Evolutionary conservation across 2,329 filamentous ascomycete species (phyloP).

Genomic region (Verticillium zaregamsianum): DNA sequence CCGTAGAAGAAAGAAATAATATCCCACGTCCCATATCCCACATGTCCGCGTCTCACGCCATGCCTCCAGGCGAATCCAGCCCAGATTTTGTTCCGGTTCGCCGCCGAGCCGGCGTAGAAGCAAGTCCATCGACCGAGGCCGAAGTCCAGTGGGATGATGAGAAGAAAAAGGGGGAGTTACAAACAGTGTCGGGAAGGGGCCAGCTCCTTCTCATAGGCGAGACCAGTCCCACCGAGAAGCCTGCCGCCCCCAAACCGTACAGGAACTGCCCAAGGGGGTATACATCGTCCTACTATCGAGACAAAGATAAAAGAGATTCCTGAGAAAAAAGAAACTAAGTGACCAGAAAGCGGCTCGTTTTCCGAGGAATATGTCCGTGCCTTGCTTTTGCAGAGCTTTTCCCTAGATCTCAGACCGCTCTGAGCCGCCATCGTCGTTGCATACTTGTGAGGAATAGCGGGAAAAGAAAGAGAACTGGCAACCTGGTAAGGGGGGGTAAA

Average conservation of each 20-base stretch:
- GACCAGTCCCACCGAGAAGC: neutral
- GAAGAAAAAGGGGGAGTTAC: neutral
- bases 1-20: neutral
- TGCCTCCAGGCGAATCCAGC: neutral
- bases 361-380: neutral
- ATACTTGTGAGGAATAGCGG: neutral
- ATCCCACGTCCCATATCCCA: neutral
- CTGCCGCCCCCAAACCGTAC: neutral
- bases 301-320: constrained; percentile 13
- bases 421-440: neutral
- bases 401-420: neutral
- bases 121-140: neutral
- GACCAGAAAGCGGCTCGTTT: neutral
- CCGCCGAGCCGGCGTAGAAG: neutral
- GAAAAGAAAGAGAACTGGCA: constrained; percentile 6
- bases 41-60: constrained; percentile 4
- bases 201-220: neutral
- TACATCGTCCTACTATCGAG: constrained; percentile 19
- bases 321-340: neutral
- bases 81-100: neutral
- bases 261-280: neutral
- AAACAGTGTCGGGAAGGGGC: neutral
- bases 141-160: neutral
- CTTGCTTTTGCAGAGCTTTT: neutral
- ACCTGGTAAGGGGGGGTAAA: constrained; percentile 16